A percentile compares a stretch with the other conserved stretches of the same genome.
Evolutionary conservation across 1,284 basidiomycete genomes (phyloP).

Genomic region (Phylloboletellus chloephorus): DNA sequence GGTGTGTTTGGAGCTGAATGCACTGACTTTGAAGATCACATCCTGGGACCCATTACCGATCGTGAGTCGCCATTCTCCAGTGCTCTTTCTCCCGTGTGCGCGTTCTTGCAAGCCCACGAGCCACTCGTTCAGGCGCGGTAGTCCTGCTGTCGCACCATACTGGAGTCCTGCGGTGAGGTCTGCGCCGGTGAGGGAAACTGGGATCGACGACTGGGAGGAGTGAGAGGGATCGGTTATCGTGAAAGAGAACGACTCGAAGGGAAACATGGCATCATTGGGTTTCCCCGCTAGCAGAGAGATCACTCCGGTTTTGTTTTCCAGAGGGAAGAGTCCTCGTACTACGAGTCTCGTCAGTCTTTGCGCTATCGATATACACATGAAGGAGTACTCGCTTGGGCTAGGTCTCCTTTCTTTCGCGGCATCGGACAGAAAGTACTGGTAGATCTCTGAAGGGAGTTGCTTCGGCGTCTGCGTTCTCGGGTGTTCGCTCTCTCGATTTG

Average conservation of each 20-base stretch:
- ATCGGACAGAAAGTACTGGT: slow-evolving; percentile 52
- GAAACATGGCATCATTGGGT: slow-evolving; percentile 89
- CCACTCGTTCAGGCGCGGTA: slow-evolving; percentile 61
- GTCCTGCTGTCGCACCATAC: slow-evolving; percentile 74
- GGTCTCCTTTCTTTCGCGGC: slow-evolving; percentile 53
- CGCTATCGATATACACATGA: not conserved
- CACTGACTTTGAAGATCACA: slow-evolving; percentile 72
- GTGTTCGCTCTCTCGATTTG: not conserved
- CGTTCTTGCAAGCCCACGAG: slow-evolving; percentile 61
- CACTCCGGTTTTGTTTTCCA: slow-evolving; percentile 74
- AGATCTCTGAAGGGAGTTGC: slow-evolving; percentile 46
- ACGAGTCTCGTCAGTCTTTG: slow-evolving; percentile 9
- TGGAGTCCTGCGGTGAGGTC: slow-evolving; percentile 66
- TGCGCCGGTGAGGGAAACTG: slow-evolving; percentile 48
- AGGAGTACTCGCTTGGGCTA: slow-evolving; percentile 50
- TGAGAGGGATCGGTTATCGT: slow-evolving; percentile 46
- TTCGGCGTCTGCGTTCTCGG: slow-evolving; percentile 2
- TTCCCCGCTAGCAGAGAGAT: slow-evolving; percentile 85
- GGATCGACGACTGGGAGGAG: slow-evolving; percentile 41
- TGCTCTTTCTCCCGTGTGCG: slow-evolving; percentile 53
- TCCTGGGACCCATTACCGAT: slow-evolving; percentile 87
- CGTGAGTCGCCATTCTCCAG: slow-evolving; percentile 69
- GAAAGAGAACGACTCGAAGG: slow-evolving; percentile 73
- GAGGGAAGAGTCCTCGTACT: slow-evolving; percentile 64
- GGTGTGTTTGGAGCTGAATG: not conserved